Percentiles rank a stretch among this genome's conserved stretches.
phyloP scores from a whole-genome alignment of 306 rosid genomes.

The Prunus mongolica region DNA sequence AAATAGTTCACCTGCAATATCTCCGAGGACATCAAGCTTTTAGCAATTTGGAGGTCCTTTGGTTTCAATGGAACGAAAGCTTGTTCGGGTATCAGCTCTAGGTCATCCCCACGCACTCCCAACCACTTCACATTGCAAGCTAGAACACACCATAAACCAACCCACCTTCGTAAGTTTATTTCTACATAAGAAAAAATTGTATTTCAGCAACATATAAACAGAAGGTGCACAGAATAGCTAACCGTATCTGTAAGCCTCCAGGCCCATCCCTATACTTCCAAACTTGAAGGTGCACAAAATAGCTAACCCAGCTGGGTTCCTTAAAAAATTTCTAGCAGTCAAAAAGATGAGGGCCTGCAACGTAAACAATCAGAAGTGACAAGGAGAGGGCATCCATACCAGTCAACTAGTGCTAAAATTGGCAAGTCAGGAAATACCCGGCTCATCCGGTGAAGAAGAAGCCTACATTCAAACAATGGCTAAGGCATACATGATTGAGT shows the following conservation, averaged over 20 bases:
- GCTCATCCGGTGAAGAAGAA: slow-evolving; percentile 76
- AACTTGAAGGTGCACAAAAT: slow-evolving; percentile 81
- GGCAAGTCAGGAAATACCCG: slow-evolving; percentile 72
- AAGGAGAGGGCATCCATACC: slow-evolving; percentile 38
- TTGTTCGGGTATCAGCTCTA: slow-evolving; percentile 52
- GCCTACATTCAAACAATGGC: slow-evolving; percentile 34
- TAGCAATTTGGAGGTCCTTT: slow-evolving; percentile 71
- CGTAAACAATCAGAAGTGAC: background rate
- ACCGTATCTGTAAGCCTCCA: slow-evolving; percentile 91
- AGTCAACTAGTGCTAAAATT: slow-evolving; percentile 79
- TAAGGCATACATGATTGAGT: background rate
- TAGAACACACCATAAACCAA: slow-evolving; percentile 20
- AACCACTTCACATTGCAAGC: slow-evolving; percentile 91
- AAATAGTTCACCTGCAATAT: slow-evolving; percentile 51
- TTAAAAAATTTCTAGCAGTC: slow-evolving; percentile 8
- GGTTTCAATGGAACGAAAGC: slow-evolving; percentile 65
- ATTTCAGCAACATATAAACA: background rate
- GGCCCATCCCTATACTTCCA: slow-evolving; percentile 90
- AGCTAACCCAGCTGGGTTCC: slow-evolving; percentile 98
- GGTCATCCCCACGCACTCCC: slow-evolving; percentile 72
- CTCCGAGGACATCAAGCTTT: slow-evolving; percentile 72
- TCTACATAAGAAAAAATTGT: slow-evolving; percentile 5
- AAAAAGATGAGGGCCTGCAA: background rate
- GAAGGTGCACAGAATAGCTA: slow-evolving; percentile 1
- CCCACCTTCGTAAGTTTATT: background rate